These are phyloP conservation scores for Beauveria pseudobassiana DNA, from an alignment of 2,329 filamentous ascomycete genomes.

Conservation along the genomic window DNA sequence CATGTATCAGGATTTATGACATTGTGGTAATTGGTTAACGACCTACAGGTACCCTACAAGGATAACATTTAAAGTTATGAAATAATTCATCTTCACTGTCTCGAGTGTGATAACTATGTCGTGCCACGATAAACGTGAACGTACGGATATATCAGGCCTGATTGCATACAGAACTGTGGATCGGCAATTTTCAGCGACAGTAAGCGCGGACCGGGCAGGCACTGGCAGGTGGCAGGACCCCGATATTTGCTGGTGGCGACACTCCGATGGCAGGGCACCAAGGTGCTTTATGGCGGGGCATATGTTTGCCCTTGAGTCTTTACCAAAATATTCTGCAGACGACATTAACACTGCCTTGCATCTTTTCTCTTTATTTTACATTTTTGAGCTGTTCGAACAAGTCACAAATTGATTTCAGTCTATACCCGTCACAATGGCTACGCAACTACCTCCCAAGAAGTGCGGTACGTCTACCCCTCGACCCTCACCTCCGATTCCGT, in stretches of 20 bases:
- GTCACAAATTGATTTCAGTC: neutral
- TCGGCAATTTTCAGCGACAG: too few species aligned
- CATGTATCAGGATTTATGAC: neutral
- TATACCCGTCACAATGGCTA: constrained; percentile 18
- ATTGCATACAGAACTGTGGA: too few species aligned
- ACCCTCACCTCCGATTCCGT: constrained; percentile 6
- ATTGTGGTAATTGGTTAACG: neutral
- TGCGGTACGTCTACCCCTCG: constrained; percentile 38
- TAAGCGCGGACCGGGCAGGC: neutral
- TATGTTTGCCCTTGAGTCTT: neutral
- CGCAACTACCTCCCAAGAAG: constrained; percentile 49
- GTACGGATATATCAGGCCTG: too few species aligned
- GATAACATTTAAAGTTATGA: neutral
- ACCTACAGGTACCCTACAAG: neutral
- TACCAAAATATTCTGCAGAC: neutral
- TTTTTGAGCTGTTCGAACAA: neutral
- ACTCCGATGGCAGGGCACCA: constrained; percentile 10
- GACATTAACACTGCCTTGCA: neutral
- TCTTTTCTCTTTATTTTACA: neutral
- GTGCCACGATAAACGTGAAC: too few species aligned
- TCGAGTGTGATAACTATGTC: neutral
- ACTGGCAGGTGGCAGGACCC: neutral
- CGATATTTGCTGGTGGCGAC: neutral
- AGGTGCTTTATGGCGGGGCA: constrained; percentile 8
- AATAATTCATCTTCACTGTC: neutral